Conservation (phyloP, 176 grass and related monocot species). For the Hordeum marinum region DNA sequence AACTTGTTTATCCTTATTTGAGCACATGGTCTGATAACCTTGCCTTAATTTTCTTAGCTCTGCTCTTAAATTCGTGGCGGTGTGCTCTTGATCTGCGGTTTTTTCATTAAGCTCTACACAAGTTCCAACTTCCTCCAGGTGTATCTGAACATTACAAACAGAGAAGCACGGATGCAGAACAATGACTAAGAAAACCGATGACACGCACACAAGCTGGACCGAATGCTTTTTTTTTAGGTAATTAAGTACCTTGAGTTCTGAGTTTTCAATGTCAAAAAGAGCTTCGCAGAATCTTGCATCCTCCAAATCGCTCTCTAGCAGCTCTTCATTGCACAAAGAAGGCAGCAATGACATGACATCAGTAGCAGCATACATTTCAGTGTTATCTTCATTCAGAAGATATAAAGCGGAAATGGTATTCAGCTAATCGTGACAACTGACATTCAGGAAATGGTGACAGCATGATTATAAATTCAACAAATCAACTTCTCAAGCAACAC, state of each 20-base stretch:
- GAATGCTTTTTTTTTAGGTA: neutral
- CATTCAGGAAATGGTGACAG: no score
- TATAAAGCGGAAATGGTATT: neutral
- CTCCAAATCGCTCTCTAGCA: constrained; percentile 27
- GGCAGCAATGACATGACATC: neutral
- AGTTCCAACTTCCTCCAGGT: constrained; percentile 16
- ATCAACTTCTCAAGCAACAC: no score
- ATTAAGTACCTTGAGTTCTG: constrained; percentile 32
- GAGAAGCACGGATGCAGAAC: neutral
- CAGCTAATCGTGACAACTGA: no score
- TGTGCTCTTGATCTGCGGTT: neutral
- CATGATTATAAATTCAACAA: no score
- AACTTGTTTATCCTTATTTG: constrained; percentile 31
- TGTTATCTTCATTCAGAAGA: neutral
- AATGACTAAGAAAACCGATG: neutral
- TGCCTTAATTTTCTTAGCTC: constrained; percentile 41
- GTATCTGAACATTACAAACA: constrained; percentile 18
- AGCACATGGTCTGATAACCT: constrained; percentile 34
- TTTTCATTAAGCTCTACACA: neutral
- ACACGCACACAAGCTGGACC: neutral
- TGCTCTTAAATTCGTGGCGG: constrained; percentile 1
- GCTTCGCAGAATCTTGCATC: constrained; percentile 3
- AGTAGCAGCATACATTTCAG: neutral
- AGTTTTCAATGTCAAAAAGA: constrained; percentile 32
- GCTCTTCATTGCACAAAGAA: constrained; percentile 28